A percentile compares a stretch with the other conserved stretches of the same genome.
phyloP scores from a whole-genome alignment of 2,329 filamentous ascomycete genomes.

The Fusarium floridanum region DNA sequence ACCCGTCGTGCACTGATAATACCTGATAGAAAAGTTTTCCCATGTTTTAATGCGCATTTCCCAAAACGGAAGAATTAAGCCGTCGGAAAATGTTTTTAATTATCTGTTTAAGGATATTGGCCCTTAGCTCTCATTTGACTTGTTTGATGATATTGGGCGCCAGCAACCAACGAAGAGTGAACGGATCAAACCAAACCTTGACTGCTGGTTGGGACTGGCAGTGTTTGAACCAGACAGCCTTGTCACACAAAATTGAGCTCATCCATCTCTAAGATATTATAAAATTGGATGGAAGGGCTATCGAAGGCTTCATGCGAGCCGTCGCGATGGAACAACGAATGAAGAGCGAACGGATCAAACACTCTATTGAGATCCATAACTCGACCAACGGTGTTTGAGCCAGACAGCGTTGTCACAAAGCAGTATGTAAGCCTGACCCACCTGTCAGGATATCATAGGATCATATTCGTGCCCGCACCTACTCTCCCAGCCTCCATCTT shows the following conservation, averaged over 20 bases:
- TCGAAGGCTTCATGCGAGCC: no score
- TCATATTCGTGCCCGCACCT: background rate
- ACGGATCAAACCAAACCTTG: background rate
- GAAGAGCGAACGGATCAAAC: no score
- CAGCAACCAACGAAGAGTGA: background rate
- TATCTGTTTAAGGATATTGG: background rate
- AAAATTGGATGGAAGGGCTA: no score
- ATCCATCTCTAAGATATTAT: no score
- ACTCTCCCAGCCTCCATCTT: background rate
- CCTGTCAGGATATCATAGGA: background rate
- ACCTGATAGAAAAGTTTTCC: background rate
- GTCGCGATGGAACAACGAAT: no score
- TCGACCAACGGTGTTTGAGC: no score
- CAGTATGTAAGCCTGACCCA: background rate
- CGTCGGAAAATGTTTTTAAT: background rate
- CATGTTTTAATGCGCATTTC: background rate
- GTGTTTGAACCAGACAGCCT: no score
- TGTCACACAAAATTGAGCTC: no score
- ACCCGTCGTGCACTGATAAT: background rate
- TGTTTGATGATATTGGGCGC: background rate
- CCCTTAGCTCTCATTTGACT: background rate
- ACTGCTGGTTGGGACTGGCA: no score
- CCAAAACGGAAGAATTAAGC: background rate
- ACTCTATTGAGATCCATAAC: no score
- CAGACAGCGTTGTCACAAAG: background rate